phyloP scores from a whole-genome alignment of 1,284 basidiomycete genomes.

The Ustilago xerochloae region DNA sequence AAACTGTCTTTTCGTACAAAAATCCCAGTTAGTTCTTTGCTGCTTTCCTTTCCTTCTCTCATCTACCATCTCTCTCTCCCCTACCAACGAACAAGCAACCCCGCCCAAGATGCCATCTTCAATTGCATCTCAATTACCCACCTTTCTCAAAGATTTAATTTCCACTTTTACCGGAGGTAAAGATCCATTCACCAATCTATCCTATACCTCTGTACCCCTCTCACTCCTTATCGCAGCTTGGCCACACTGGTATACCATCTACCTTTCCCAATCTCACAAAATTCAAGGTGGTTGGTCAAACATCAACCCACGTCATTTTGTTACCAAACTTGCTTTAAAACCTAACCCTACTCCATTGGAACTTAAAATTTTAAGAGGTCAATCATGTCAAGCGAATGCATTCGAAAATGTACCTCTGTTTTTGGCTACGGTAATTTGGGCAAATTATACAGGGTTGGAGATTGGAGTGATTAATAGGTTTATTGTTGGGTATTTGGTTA shows the following conservation, averaged over 20 bases:
- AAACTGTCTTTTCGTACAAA: too few species aligned
- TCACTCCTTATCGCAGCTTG: conserved; percentile 40
- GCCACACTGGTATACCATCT: conserved; percentile 61
- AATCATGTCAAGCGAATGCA: conserved; percentile 43
- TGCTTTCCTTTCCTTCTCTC: not conserved
- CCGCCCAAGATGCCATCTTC: too few species aligned
- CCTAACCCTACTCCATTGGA: conserved; percentile 45
- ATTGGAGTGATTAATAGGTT: conserved; percentile 27
- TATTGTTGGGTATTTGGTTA: conserved; percentile 23
- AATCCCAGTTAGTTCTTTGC: too few species aligned
- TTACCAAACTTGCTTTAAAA: conserved; percentile 28
- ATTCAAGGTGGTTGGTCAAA: conserved; percentile 61
- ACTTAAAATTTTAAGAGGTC: conserved; percentile 51
- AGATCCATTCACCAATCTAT: conserved; percentile 38
- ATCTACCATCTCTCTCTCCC: not conserved
- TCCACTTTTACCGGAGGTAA: conserved; percentile 19
- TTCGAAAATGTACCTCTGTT: conserved; percentile 49
- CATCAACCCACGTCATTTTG: conserved; percentile 56
- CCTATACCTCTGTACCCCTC: conserved; percentile 26
- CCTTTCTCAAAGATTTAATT: conserved; percentile 1
- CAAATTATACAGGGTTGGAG: conserved; percentile 21
- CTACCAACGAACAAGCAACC: too few species aligned
- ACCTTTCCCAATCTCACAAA: conserved; percentile 45
- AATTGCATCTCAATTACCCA: not conserved
- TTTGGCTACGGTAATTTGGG: conserved; percentile 26